Evolutionary conservation across 345 rosid genomes (phyloP).

Genomic region (Eucalyptus tenuipes): DNA sequence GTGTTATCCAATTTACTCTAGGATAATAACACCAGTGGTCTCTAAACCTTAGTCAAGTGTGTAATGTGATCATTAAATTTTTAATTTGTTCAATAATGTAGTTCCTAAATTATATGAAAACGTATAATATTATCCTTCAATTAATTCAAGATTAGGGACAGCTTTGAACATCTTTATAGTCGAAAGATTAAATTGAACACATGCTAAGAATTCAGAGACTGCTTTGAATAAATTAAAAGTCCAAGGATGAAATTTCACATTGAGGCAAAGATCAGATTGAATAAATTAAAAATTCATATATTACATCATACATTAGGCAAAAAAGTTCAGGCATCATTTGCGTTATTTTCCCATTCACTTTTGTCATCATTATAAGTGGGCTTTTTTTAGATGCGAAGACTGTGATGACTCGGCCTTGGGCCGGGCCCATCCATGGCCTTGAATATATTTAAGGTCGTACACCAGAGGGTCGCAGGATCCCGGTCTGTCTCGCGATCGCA

Average conservation of each 20-base stretch:
- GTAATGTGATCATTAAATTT: not conserved
- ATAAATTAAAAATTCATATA: rapidly evolving
- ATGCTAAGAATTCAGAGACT: rapidly evolving
- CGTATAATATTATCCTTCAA: rapidly evolving
- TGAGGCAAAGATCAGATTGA: rapidly evolving
- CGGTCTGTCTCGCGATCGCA: not conserved
- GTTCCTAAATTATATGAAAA: not conserved
- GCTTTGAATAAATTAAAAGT: too few species aligned
- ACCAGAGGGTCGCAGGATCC: not conserved
- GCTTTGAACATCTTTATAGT: rapidly evolving
- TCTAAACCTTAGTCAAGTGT: not conserved
- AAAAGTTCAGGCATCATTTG: rapidly evolving
- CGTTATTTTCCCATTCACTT: rapidly evolving
- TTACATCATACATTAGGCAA: rapidly evolving
- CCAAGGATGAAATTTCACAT: rapidly evolving
- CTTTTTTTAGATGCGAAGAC: not conserved
- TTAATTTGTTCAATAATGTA: not conserved
- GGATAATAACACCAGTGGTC: not conserved
- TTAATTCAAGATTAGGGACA: rapidly evolving
- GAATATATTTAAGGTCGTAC: not conserved
- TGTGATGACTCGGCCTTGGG: not conserved
- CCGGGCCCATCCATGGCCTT: not conserved
- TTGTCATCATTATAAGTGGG: not conserved
- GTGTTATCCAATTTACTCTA: not conserved
- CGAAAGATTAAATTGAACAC: too few species aligned